These are phyloP conservation scores for Odontarrhena argentea DNA, from an alignment of 345 rosid species.

Conservation along the genomic window DNA sequence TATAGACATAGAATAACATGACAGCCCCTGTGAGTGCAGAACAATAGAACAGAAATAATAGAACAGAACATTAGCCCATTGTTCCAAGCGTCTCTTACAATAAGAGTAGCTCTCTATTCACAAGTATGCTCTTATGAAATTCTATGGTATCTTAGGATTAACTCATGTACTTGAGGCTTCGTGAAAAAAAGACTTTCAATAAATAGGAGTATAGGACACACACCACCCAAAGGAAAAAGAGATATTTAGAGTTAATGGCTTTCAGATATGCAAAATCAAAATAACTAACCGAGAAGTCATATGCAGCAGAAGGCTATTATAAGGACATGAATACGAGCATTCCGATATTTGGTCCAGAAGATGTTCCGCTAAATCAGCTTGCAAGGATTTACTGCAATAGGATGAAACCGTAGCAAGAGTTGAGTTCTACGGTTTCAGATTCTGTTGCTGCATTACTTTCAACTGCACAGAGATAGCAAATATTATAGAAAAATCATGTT, in stretches of 20 bases:
- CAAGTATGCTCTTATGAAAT: neutral
- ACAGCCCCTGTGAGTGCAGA: neutral
- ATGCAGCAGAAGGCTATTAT: conserved; percentile 66
- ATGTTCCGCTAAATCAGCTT: conserved; percentile 79
- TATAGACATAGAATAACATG: conserved; percentile 14
- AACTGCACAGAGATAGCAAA: conserved; percentile 52
- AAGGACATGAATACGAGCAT: conserved; percentile 51
- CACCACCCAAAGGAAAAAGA: neutral
- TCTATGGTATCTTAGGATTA: conserved; percentile 10
- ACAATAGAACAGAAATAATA: neutral
- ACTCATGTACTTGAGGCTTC: conserved; percentile 10
- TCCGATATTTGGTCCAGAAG: conserved; percentile 61
- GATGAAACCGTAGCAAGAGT: conserved; percentile 69
- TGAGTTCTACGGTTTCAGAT: conserved; percentile 63
- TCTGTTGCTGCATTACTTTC: conserved; percentile 59
- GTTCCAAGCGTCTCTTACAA: neutral
- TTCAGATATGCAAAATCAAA: conserved; percentile 15
- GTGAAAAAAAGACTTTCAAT: neutral
- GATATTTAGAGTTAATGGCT: conserved; percentile 2
- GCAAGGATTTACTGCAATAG: conserved; percentile 61
- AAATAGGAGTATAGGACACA: neutral
- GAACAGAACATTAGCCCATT: conserved; percentile 15
- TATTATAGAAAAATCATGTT: conserved; percentile 13
- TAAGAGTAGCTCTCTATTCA: conserved; percentile 13
- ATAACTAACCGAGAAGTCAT: conserved; percentile 61